Conservation (phyloP, 176 grass and related monocot species). For the barley (Hordeum vulgare) region MorexV3_pseudomolecules_assembly NC_058522.1:8351689-8352188, state of each 20-base stretch:
- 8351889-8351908: neutral
- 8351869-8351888: neutral
- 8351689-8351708: slow-evolving; percentile 13
- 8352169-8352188: slow-evolving; percentile 86
- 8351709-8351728: slow-evolving; percentile 7
- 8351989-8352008: slow-evolving; percentile 72
- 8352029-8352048: slow-evolving; percentile 26
- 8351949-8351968: slow-evolving; percentile 81
- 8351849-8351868: slow-evolving; percentile 48
- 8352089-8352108: neutral
- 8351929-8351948: neutral
- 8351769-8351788: slow-evolving; percentile 80
- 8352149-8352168: neutral
- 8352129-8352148: neutral
- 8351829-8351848: slow-evolving; percentile 74
- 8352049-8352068: slow-evolving; percentile 5
- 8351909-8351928: neutral
- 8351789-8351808: slow-evolving; percentile 63
- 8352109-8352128: slow-evolving; percentile 15
- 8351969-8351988: slow-evolving; percentile 78
- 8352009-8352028: slow-evolving; percentile 78
- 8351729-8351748: slow-evolving; percentile 46
- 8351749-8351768: slow-evolving; percentile 88
- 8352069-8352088: slow-evolving; percentile 10
- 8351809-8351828: slow-evolving; percentile 70